phyloP scores from a whole-genome alignment of 2,329 filamentous ascomycete genomes.

The Scedosporium boydii region DNA sequence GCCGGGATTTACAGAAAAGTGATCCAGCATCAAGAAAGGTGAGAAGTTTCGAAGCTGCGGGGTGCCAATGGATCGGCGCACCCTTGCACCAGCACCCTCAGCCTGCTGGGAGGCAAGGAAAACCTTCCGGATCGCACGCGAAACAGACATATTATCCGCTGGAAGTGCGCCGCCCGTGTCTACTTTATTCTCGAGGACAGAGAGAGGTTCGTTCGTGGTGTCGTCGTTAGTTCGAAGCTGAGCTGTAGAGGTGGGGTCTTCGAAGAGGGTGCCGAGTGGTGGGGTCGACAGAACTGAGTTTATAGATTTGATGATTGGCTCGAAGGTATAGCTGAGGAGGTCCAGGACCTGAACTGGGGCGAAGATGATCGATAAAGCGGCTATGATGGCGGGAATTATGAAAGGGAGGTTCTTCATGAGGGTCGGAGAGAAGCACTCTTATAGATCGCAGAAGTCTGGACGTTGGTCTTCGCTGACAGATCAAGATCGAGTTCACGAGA shows the following conservation, averaged over 20 bases:
- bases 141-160: conserved; percentile 50
- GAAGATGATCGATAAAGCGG: conserved; percentile 17
- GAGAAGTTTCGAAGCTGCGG: conserved; percentile 74
- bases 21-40: conserved; percentile 93
- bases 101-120: conserved; percentile 79
- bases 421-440: not conserved
- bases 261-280: conserved; percentile 11
- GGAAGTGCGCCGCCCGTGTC: conserved; percentile 15
- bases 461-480: not conserved
- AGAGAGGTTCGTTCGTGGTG: conserved; percentile 7
- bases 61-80: conserved; percentile 81
- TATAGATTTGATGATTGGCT: not conserved
- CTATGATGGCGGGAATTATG: conserved; percentile 19
- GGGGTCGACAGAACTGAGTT: conserved; percentile 1
- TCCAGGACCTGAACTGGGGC: conserved; percentile 8
- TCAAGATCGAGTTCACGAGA: not conserved
- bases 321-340: not conserved
- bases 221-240: conserved; percentile 2
- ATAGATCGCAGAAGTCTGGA: not conserved
- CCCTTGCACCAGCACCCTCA: conserved; percentile 79
- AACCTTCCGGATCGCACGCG: conserved; percentile 70
- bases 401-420: conserved; percentile 22
- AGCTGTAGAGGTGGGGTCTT: conserved; percentile 11
- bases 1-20: conserved; percentile 71
- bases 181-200: conserved; percentile 9